phyloP scores from a whole-genome alignment of 305 asterid genomes.

The Caryopteris hybrid region DNA sequence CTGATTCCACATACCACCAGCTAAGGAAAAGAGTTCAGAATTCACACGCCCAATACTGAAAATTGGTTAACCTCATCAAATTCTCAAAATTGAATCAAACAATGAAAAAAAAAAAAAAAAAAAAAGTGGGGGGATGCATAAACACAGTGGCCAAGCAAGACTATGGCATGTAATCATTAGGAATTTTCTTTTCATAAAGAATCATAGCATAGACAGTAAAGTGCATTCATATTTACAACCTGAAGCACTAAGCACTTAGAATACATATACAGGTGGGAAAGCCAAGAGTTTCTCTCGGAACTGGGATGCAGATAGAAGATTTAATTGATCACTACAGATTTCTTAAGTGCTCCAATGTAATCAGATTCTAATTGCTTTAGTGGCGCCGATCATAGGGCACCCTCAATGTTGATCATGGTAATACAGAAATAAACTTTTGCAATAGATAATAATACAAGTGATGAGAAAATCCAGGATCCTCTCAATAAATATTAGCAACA shows the following conservation, averaged over 20 bases:
- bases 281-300: neutral
- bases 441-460: neutral
- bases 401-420: neutral
- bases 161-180: neutral
- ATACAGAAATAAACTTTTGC: neutral
- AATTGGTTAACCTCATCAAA: slow-evolving; percentile 22
- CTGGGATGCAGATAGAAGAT: neutral
- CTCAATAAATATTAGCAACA: too few species aligned
- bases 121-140: neutral
- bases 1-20: slow-evolving; percentile 55
- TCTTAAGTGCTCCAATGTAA: neutral
- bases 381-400: neutral
- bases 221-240: neutral
- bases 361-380: neutral
- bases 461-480: too few species aligned
- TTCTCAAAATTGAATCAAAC: slow-evolving; percentile 12
- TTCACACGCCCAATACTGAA: slow-evolving; percentile 90
- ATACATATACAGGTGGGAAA: neutral
- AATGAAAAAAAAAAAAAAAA: neutral
- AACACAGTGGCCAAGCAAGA: slow-evolving; percentile 13
- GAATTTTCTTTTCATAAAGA: neutral
- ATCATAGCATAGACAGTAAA: slow-evolving; percentile 3
- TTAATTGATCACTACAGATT: neutral
- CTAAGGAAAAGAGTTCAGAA: slow-evolving; percentile 75
- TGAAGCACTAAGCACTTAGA: slow-evolving; percentile 3